phyloP scores from a whole-genome alignment of 2,329 filamentous ascomycete species.

The Gremmenia infestans region DNA sequence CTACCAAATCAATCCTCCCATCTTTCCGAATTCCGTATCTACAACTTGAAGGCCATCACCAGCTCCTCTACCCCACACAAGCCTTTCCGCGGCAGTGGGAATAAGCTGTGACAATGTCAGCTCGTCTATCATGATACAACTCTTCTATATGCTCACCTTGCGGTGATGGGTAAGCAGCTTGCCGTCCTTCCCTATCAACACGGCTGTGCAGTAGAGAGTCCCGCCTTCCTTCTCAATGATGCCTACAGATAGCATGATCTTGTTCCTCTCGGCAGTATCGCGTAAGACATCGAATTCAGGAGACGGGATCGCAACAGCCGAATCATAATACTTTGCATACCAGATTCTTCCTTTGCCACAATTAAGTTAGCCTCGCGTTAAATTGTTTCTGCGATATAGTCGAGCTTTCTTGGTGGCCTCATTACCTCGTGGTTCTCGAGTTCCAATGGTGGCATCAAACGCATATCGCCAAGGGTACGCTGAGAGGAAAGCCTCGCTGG shows the following conservation, averaged over 20 bases:
- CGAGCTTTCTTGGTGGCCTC: too few species aligned
- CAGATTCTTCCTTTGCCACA: too few species aligned
- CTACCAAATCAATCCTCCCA: slow-evolving; percentile 31
- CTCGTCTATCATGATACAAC: too few species aligned
- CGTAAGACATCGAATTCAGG: too few species aligned
- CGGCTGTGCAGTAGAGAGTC: slow-evolving; percentile 37
- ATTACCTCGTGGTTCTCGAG: slow-evolving; percentile 29
- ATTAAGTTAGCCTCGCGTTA: too few species aligned
- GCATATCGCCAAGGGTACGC: slow-evolving; percentile 40
- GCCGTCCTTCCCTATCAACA: slow-evolving; percentile 36
- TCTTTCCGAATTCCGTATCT: slow-evolving; percentile 37
- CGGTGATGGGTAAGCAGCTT: slow-evolving; percentile 34
- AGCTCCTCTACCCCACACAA: slow-evolving; percentile 37
- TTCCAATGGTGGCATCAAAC: slow-evolving; percentile 39
- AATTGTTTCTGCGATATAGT: too few species aligned
- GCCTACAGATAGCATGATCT: slow-evolving; percentile 36
- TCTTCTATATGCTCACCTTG: slow-evolving; percentile 27
- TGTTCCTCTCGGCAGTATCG: slow-evolving; percentile 17
- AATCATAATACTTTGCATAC: too few species aligned
- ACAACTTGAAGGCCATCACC: slow-evolving; percentile 37
- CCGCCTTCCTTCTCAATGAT: slow-evolving; percentile 39
- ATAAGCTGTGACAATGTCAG: slow-evolving; percentile 26
- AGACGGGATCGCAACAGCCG: too few species aligned
- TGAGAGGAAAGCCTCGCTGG: slow-evolving; percentile 36
- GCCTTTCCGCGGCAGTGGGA: slow-evolving; percentile 37